Evolutionary conservation across 2,329 filamentous ascomycete species (phyloP), one percentile per base, ranked within the genome.

Genomic region (Fusarium sp.): DNA sequence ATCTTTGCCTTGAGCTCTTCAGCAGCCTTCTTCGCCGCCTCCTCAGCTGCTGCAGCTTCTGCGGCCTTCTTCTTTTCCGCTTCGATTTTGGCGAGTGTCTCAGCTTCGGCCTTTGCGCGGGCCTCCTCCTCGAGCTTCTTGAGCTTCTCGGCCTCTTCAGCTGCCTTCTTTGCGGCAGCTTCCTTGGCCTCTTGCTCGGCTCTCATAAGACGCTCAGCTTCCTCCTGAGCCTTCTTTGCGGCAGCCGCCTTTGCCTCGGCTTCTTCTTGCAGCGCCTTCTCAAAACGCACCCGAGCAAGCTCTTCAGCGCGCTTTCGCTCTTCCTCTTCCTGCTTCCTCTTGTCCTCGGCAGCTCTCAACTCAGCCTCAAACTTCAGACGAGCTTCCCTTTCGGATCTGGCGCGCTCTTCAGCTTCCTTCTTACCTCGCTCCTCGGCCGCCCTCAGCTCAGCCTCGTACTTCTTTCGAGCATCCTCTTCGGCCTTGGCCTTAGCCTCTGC

Each of bases 1-100:
- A 82, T 82, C 65, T 84, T 81, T 68, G 84, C 84, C 67, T 82
- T 82, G 3, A 79, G 77, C 73, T 92, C 91, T 43, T 87, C 84
- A 58, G 83, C 84, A 58, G 77, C 79, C 51, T 79, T 77, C 71
- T 83, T 82, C n/a, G 79, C 82, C n/a, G 79, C 77, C 31, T 80
- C 68, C 33, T 68, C 84, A 75, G 79, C 82, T n/a, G 73, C 74
- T 3, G 76, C 76, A 14, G 73, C 73, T 8, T 75, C 77, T 10
- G 75, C 76, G 1, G 72, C 73, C 60, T 66, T 76, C 31, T 75
- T 70, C 44, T 74, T 75, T 11, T 75, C 80, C 11, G 78, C 77
- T 61, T 84, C 79, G 17, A 81, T 80, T 1, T 78, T 69, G 9
- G 65, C 66, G 4, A 70, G 51, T 7, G 71, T 74, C 10, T 75